Evolutionary conservation across 257 asterid genomes (phyloP).

Genomic region (Capsicum pubescens): DNA sequence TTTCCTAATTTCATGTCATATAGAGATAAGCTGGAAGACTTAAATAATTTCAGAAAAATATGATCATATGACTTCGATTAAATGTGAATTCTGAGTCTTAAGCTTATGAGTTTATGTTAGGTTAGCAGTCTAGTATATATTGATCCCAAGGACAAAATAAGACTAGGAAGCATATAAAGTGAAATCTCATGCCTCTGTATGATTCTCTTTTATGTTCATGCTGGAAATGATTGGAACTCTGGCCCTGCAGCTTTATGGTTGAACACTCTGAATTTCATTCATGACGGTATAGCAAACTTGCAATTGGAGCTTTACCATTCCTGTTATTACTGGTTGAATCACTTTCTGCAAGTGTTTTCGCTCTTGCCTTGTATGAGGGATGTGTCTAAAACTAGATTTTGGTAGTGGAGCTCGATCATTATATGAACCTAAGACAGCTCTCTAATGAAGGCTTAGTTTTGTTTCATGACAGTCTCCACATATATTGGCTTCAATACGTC

Average conservation of each 20-base stretch:
- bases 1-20: neutral
- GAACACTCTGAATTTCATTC: neutral
- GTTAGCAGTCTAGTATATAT: neutral
- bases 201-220: slow-evolving; percentile 14
- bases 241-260: neutral
- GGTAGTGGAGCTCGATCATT: neutral
- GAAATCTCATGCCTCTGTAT: neutral
- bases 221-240: neutral
- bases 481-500: neutral
- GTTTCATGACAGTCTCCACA: neutral
- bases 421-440: neutral
- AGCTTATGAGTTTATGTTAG: neutral
- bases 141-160: neutral
- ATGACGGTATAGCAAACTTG: neutral
- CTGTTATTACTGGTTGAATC: neutral
- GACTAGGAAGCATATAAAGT: slow-evolving; percentile 8
- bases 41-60: neutral
- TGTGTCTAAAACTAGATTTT: neutral
- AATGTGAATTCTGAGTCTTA: neutral
- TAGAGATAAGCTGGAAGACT: neutral
- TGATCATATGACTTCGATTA: neutral
- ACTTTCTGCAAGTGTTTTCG: neutral
- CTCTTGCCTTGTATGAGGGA: neutral
- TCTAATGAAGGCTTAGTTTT: neutral
- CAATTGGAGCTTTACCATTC: neutral